These are phyloP conservation scores for Eutrema salsugineum DNA, from an alignment of 441 rosid species.

Conservation along the genomic window DNA sequence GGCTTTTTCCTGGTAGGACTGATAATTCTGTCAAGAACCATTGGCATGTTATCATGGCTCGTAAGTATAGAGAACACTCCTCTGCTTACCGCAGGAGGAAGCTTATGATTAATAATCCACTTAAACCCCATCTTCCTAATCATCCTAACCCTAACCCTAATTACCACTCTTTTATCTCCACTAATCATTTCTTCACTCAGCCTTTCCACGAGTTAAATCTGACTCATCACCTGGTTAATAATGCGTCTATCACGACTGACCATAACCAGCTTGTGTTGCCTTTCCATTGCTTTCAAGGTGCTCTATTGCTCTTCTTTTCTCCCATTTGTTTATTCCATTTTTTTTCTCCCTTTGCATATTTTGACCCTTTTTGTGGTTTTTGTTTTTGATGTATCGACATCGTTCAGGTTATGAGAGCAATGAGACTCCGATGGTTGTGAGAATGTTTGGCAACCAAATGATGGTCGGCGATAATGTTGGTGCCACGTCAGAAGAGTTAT, in stretches of 20 bases:
- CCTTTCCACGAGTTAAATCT: constrained; percentile 37
- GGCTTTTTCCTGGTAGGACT: constrained; percentile 90
- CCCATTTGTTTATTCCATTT: neutral
- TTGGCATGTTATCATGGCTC: constrained; percentile 97
- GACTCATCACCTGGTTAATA: constrained; percentile 18
- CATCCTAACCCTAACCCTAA: constrained; percentile 32
- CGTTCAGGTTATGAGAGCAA: constrained; percentile 43
- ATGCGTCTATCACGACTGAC: constrained; percentile 11
- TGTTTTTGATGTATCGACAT: constrained; percentile 4
- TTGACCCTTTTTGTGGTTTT: neutral
- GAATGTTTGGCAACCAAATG: constrained; percentile 29
- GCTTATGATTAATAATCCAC: constrained; percentile 30
- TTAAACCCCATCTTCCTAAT: constrained; percentile 24
- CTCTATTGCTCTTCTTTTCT: constrained; percentile 8
- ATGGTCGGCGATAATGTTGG: constrained; percentile 27
- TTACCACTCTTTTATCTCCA: constrained; percentile 25
- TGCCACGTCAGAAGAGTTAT: constrained; percentile 31
- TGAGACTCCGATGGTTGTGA: constrained; percentile 15
- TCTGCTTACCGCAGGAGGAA: constrained; percentile 66
- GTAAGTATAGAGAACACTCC: constrained; percentile 78
- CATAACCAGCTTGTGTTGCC: constrained; percentile 33
- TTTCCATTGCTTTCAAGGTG: constrained; percentile 56
- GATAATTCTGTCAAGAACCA: constrained; percentile 99
- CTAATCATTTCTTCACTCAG: constrained; percentile 27
- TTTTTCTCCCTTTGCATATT: neutral